Evolutionary conservation across 2,329 filamentous ascomycete species (phyloP).

Genomic region (Pyricularia grisea): DNA sequence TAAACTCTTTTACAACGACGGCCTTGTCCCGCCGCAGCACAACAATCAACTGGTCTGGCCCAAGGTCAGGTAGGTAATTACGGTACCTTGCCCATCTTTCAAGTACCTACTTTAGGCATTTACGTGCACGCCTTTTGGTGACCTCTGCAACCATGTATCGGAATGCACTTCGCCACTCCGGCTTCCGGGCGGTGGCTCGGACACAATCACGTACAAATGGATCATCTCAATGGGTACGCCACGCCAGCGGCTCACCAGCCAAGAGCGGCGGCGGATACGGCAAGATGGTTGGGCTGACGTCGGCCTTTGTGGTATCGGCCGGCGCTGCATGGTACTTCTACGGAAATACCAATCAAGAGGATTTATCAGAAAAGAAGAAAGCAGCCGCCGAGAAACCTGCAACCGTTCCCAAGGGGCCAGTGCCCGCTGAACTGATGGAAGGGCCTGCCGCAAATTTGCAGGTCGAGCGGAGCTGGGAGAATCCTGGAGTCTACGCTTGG

Average conservation of each 20-base stretch:
- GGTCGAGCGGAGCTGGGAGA: constrained; percentile 71
- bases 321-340: constrained; percentile 4
- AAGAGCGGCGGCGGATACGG: not conserved
- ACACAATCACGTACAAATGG: not conserved
- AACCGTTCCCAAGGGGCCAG: constrained; percentile 57
- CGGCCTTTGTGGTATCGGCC: not conserved
- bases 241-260: not conserved
- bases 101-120: not conserved
- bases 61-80: not conserved
- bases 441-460: constrained; percentile 67
- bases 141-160: not conserved
- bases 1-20: not conserved
- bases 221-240: constrained; percentile 10
- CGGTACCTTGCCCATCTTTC: not conserved
- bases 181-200: not conserved
- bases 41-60: not conserved
- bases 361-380: constrained; percentile 53
- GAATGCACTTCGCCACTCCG: not conserved
- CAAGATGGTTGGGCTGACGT: not conserved
- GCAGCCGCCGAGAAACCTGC: constrained; percentile 45
- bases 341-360: not conserved
- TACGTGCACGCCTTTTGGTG: not conserved
- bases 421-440: constrained; percentile 49
- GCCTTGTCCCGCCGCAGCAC: not conserved
- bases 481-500: constrained; percentile 90